Evolutionary conservation across 345 rosid species (phyloP).

Genomic region (Eucalyptus sp.): DNA sequence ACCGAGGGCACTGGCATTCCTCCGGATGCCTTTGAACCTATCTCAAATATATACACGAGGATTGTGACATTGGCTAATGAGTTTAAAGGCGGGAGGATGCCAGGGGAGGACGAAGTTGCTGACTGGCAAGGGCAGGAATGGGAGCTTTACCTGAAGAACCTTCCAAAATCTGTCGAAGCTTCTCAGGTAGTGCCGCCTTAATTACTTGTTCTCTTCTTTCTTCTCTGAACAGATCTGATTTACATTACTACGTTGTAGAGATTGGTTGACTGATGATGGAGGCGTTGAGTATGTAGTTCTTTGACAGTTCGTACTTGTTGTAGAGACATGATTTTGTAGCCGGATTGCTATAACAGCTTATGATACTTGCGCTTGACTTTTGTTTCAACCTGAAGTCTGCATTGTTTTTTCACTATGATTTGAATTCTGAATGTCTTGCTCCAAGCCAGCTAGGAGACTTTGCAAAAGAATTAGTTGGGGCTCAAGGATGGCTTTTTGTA

Average conservation of each 20-base stretch:
- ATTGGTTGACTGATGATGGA: neutral
- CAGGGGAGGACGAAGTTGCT: conserved; percentile 80
- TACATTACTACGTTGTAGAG: neutral
- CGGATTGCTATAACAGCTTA: neutral
- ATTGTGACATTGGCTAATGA: conserved; percentile 67
- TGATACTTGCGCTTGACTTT: neutral
- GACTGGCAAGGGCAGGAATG: conserved; percentile 92
- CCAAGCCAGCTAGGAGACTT: neutral
- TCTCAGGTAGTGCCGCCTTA: conserved; percentile 42
- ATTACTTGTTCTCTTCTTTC: neutral
- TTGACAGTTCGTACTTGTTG: neutral
- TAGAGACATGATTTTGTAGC: neutral
- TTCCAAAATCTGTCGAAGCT: conserved; percentile 74
- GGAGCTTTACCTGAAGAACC: conserved; percentile 91
- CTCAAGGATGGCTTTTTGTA: neutral
- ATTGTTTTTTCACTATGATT: neutral
- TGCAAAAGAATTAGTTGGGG: neutral
- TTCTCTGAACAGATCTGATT: neutral
- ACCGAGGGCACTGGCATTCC: conserved; percentile 86
- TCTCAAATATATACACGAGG: conserved; percentile 55
- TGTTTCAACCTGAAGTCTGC: neutral
- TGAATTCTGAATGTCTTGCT: neutral
- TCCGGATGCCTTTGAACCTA: conserved; percentile 84
- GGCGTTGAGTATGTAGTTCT: neutral
- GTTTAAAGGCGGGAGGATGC: conserved; percentile 81